Evolutionary conservation across 257 asterid species (phyloP).

Genomic region (Solanum gracilifrons): DNA sequence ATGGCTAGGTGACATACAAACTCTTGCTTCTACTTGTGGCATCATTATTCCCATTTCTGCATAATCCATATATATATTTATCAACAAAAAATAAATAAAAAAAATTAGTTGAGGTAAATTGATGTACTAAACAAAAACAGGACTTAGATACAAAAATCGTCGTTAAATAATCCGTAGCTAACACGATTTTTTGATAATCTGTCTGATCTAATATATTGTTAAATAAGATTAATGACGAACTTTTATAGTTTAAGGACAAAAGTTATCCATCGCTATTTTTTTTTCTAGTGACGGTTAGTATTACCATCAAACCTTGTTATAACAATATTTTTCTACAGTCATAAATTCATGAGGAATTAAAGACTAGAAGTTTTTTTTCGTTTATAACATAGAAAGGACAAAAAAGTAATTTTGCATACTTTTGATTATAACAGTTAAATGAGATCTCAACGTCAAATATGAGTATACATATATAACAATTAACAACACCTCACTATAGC

Average conservation of each 20-base stretch:
- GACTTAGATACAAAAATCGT: background rate
- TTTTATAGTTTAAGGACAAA: background rate
- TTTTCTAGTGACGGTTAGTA: background rate
- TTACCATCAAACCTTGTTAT: too few relatives aligned
- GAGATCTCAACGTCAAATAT: too few relatives aligned
- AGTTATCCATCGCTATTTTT: background rate
- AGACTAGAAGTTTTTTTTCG: too few relatives aligned
- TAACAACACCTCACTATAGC: too few relatives aligned
- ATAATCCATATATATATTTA: background rate
- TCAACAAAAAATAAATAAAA: background rate
- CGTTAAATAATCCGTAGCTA: background rate
- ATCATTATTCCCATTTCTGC: conserved; percentile 9
- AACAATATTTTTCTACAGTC: too few relatives aligned
- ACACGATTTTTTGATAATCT: background rate
- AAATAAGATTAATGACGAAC: background rate
- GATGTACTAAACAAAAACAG: background rate
- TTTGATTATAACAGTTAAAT: too few relatives aligned
- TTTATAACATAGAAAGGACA: too few relatives aligned
- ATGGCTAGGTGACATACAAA: conserved; percentile 38
- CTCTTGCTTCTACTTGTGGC: conserved; percentile 28
- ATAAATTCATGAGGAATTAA: too few relatives aligned
- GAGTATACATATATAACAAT: too few relatives aligned
- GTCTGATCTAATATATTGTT: background rate
- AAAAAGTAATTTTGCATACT: too few relatives aligned
- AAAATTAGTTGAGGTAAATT: background rate